A percentile compares a stretch with the other conserved stretches of the same genome.
Evolutionary conservation across 2,329 filamentous ascomycete species (phyloP).

Genomic region (Pseudopithomyces chartarum): DNA sequence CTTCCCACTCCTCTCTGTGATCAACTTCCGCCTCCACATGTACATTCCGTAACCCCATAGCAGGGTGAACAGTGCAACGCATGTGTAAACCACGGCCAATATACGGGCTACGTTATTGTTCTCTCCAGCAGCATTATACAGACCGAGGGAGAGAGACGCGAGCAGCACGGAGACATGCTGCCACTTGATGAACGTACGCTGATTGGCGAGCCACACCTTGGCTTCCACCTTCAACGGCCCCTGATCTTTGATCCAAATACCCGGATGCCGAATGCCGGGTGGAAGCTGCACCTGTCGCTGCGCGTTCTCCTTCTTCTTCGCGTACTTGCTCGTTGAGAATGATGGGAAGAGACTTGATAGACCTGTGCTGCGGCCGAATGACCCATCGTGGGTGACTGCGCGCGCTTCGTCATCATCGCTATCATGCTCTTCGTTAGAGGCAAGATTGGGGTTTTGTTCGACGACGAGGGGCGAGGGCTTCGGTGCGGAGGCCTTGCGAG

Average conservation of each 20-base stretch:
- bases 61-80: slow-evolving; percentile 81
- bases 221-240: slow-evolving; percentile 92
- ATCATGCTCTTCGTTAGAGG: slow-evolving; percentile 50
- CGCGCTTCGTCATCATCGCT: slow-evolving; percentile 55
- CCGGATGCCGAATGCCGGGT: slow-evolving; percentile 84
- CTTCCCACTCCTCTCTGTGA: slow-evolving; percentile 81
- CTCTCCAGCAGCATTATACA: slow-evolving; percentile 86
- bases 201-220: slow-evolving; percentile 98
- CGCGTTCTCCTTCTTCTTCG: slow-evolving; percentile 52
- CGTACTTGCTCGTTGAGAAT: slow-evolving; percentile 76
- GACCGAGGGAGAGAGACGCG: slow-evolving; percentile 77
- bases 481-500: slow-evolving; percentile 24
- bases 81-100: slow-evolving; percentile 82
- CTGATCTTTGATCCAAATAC: slow-evolving; percentile 90
- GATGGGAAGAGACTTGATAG: slow-evolving; percentile 78
- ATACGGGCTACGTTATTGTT: slow-evolving; percentile 73
- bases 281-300: slow-evolving; percentile 65
- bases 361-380: slow-evolving; percentile 58
- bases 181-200: slow-evolving; percentile 98
- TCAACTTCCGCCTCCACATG: slow-evolving; percentile 75
- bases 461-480: slow-evolving; percentile 21
- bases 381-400: slow-evolving; percentile 28
- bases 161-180: slow-evolving; percentile 92
- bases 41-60: slow-evolving; percentile 89
- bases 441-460: slow-evolving; percentile 38